Base-by-base conservation (phyloP, 768 basidiomycete species). In the Cytidiella melzeri region DNA sequence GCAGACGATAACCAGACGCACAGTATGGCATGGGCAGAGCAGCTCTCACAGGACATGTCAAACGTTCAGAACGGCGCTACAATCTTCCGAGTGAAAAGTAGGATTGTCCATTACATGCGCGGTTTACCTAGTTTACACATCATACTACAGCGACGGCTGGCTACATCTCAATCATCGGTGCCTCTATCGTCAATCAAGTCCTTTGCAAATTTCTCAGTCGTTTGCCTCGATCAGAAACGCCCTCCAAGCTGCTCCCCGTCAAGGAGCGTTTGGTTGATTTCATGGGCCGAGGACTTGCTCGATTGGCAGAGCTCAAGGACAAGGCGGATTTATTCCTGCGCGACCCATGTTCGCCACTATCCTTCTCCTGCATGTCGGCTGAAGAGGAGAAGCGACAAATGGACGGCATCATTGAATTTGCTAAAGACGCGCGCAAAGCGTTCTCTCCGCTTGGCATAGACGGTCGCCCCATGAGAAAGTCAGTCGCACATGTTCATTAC, bases 401-500 rank as follows among this genome's bases (percentile, higher is more conserved):
- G 0, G 76, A 80, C 21, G 61, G 68, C 27, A 61, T 84, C 46
- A 61, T 57, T 38, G 65, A 69, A 36, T 84, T 80, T 50, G 62
- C 64, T 11, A 73, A 70, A 45, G 75, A 73, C 19, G 57, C 72
- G 19, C 61, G 67, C 3, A 59, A 61, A 1, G 75, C 80, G 3
- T 81, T 82, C 50, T 74, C 74, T 37, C 84, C 86, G 0, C 63
- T 82, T 1, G 73, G 72, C 3, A 66, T 70, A 3, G 76, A 84
- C 50, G 81, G 83, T 15, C 72, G 74, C 19, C 83, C 84, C 1
- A 61, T 76, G 46, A 74, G 83, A 60, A 84, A 74, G 86, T 86
- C 50, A 42, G 77, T 64, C 21, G 26, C 13, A n/a, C n/a, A n/a
- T n/a, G n/a, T n/a, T n/a, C n/a, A n/a, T n/a, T n/a, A n/a, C n/a